phyloP scores from a whole-genome alignment of 2,329 filamentous ascomycete species.

The Paracoccidioides brasiliensis region DNA sequence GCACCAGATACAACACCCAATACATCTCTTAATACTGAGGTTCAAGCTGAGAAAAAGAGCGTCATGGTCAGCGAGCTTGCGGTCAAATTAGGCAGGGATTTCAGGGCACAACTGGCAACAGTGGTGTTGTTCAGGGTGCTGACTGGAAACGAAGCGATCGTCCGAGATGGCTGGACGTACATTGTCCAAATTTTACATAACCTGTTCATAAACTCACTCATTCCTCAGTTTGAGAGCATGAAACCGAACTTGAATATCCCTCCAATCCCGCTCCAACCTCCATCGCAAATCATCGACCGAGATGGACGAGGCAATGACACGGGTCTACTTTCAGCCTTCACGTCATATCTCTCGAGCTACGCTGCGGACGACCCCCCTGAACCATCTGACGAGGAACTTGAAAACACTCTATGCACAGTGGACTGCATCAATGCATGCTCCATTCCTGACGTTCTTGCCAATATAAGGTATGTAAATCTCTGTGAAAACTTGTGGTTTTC shows the following conservation, averaged over 20 bases:
- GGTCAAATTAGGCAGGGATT: constrained; percentile 87
- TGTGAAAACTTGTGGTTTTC: constrained; percentile 3
- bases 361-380: constrained; percentile 95
- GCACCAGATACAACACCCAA: constrained; percentile 63
- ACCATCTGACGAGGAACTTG: constrained; percentile 90
- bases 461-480: constrained; percentile 49
- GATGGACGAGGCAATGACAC: constrained; percentile 64
- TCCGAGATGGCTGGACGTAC: constrained; percentile 48
- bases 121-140: constrained; percentile 92
- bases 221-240: constrained; percentile 63
- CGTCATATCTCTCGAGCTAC: constrained; percentile 96
- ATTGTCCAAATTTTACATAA: constrained; percentile 88
- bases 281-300: constrained; percentile 85
- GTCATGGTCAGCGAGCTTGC: constrained; percentile 98
- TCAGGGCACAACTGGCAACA: constrained; percentile 83
- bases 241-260: constrained; percentile 57
- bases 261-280: constrained; percentile 76
- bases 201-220: constrained; percentile 87
- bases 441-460: constrained; percentile 67
- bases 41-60: constrained; percentile 79
- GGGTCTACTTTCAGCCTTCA: constrained; percentile 85
- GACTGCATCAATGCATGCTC: constrained; percentile 88
- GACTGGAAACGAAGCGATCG: constrained; percentile 65
- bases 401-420: constrained; percentile 86
- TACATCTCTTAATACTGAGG: constrained; percentile 85